Conservation (phyloP, 306 rosid species). For the Glycine soja region DNA sequence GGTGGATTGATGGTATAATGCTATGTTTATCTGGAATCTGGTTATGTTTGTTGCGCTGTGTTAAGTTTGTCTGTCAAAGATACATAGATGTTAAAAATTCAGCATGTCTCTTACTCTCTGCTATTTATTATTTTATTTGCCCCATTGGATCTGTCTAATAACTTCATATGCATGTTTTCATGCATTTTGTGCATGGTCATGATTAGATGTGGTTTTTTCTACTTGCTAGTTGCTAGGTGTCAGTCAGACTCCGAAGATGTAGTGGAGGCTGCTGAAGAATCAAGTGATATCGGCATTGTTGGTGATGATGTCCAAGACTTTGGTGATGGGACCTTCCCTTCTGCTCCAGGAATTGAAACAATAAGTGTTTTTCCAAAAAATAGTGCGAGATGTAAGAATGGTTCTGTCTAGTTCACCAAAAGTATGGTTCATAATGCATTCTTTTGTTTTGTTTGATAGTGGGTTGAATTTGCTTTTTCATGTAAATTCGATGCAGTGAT, state of each 20-base stretch:
- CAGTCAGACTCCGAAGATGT: slow-evolving; percentile 64
- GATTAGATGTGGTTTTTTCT: slow-evolving; percentile 30
- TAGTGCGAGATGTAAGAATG: slow-evolving; percentile 65
- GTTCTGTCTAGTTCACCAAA: background rate
- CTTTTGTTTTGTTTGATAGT: slow-evolving; percentile 5
- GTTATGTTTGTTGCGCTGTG: background rate
- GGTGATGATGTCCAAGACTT: slow-evolving; percentile 79
- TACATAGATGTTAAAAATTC: background rate
- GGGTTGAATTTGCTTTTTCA: slow-evolving; percentile 39
- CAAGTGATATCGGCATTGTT: slow-evolving; percentile 74
- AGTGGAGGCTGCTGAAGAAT: slow-evolving; percentile 66
- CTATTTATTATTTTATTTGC: background rate
- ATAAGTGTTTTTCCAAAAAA: slow-evolving; percentile 80
- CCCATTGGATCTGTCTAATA: slow-evolving; percentile 1
- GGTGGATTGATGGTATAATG: background rate
- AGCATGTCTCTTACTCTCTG: background rate
- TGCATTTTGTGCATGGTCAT: slow-evolving; percentile 19
- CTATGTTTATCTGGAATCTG: slow-evolving; percentile 2
- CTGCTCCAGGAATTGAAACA: slow-evolving; percentile 87
- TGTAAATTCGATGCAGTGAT: slow-evolving; percentile 66
- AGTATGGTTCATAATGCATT: background rate
- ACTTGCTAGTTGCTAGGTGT: slow-evolving; percentile 73
- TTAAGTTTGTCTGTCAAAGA: background rate
- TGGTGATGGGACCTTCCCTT: slow-evolving; percentile 61
- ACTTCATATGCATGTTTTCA: background rate